Base-by-base conservation (phyloP, 2,329 filamentous ascomycete species). In the Colletotrichum graminicola region DNA sequence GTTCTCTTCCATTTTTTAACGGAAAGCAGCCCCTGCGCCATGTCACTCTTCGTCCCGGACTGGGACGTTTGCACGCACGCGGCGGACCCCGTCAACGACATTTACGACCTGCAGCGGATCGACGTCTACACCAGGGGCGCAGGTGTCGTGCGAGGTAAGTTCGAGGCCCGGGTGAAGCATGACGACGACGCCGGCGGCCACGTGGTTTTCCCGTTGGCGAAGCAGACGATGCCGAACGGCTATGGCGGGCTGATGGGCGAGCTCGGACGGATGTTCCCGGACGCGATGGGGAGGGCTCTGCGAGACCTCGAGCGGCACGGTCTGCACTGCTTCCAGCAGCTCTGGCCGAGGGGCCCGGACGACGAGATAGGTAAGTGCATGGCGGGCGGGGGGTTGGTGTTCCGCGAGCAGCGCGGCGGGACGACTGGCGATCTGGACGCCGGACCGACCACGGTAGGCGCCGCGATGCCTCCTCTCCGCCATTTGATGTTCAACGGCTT, bases 401-500 rank as follows among this genome's bases (percentile, higher is more conserved):
- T 60, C 23, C n/a, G 59, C 32, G 65, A 67, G 18, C 10, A 18
- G 3, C 43, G 45, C 41, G 62, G 34, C 41, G n/a, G 41, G 18
- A 18, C 2, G 7, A 36, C n/a, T 21, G 52, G 16, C 32, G 29
- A 23, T n/a, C 23, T 21, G 18, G 32, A 43, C 54, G 12, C 29
- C n/a, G n/a, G 16, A 29, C 10, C 39, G n/a, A 54, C 11, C 12
- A 26, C 43, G 41, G 36, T 21, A 12, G 10, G 5, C 11, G 14
- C 21, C 26, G n/a, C 11, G 34, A 14, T 29, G 34, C 64, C 10
- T 23, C n/a, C n/a, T 12, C 10, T 3, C 45, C 45, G 69, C 3
- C 66, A 69, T 39, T 39, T 72, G 7, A 61, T 72, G 60, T 64
- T 72, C 66, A 68, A 69, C 32, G 32, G 69, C 54, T 34, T 64